Base-by-base conservation (phyloP, 2,329 filamentous ascomycete genomes). In the Penicillium sp. region DNA sequence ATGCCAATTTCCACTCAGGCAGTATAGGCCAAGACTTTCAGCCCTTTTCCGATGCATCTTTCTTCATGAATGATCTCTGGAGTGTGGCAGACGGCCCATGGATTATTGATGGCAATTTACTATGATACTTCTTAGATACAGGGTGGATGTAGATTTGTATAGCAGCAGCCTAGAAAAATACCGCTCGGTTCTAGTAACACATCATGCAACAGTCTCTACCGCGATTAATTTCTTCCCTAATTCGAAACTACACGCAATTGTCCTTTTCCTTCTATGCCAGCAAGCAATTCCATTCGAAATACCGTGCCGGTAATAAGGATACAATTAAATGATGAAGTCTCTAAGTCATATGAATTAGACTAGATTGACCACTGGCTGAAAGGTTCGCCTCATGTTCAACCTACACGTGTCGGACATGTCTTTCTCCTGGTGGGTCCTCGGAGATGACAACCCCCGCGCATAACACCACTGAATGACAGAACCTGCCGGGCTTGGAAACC, bases 61-160 rank as follows among this genome's bases (percentile, higher is more conserved):
- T 60, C 26, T 57, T 53, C n/a, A 61, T 67, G 59, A 62, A 51
- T 31, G 68, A 70, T 58, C 46, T 67, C 13, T 72, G 70, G 70
- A 72, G 67, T 57, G 65, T 72, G 8, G 70, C 70, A 21, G 70
- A 73, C 60, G 69, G 68, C 2, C 70, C 70, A 9, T 72, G 70
- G 70, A 63, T 71, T 53, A 70, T 73, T 22, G 64, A 71, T 43
- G 70, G 64, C 2, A 64, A 68, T 48, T 53, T 65, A 5, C 35
- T 63, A 29, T 68, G 35, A 48, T 44, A 19, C 8, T 14, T 19
- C n/a, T 6, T 14, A 16, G 5, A 16, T 16, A 16, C 13, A 6
- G 9, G 11, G 5, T 33, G 13, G 19, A 47, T 29, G 16, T 19
- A 29, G 41, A 16, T 33, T 16, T 16, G 13, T 33, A 39, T n/a